Conservation (phyloP, 257 asterid genomes). For the Lantana camara region DNA sequence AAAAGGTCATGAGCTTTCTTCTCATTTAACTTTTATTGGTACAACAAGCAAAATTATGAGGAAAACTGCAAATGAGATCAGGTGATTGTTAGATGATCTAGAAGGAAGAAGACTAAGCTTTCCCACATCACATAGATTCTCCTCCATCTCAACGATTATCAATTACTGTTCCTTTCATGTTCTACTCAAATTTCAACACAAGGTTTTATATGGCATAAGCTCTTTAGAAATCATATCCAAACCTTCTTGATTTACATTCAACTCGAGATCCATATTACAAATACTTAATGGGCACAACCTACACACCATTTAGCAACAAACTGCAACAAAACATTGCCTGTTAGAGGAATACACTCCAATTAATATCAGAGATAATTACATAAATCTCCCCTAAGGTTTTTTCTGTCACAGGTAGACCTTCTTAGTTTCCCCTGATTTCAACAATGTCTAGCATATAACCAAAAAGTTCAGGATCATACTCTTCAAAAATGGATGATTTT, state of each 20-base stretch:
- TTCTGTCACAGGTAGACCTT: no score
- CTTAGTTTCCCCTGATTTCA: neutral
- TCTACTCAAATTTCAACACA: neutral
- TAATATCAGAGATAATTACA: neutral
- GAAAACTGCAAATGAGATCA: no score
- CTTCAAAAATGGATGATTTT: neutral
- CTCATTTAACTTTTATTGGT: neutral
- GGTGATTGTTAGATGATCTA: no score
- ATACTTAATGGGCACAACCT: neutral
- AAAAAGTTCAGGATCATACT: neutral
- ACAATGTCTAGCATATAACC: neutral
- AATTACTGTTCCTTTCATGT: neutral
- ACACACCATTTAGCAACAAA: neutral
- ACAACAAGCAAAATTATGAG: neutral
- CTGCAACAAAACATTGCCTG: neutral
- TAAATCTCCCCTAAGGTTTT: neutral
- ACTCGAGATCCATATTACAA: neutral
- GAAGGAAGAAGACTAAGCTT: no score
- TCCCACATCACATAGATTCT: no score
- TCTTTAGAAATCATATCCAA: neutral
- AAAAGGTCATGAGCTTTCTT: no score
- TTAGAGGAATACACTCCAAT: neutral
- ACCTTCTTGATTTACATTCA: neutral
- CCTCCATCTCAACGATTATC: neutral
- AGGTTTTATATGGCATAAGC: neutral